phyloP scores from a whole-genome alignment of 1,139 yeast species.

The Hansenula sp. region DNA sequence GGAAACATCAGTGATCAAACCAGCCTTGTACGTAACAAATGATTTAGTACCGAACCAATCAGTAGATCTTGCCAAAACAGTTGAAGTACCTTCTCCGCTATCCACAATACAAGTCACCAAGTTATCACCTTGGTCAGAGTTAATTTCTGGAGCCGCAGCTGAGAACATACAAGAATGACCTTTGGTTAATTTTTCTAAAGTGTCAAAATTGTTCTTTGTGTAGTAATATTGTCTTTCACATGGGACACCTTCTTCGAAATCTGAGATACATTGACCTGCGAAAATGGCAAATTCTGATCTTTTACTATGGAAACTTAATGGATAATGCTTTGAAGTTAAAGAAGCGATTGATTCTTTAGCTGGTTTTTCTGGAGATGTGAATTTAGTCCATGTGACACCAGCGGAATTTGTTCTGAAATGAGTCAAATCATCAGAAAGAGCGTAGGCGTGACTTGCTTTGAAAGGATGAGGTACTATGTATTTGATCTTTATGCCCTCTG shows the following conservation, averaged over 20 bases:
- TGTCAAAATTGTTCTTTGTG: conserved; percentile 48
- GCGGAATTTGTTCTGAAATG: conserved; percentile 51
- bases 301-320: conserved; percentile 35
- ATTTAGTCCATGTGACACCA: conserved; percentile 53
- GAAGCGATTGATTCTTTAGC: conserved; percentile 21
- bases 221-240: conserved; percentile 40
- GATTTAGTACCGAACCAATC: conserved; percentile 46
- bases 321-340: conserved; percentile 13
- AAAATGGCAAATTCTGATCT: conserved; percentile 37
- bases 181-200: conserved; percentile 32
- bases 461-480: conserved; percentile 41
- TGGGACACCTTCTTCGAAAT: conserved; percentile 11
- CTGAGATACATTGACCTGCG: conserved; percentile 32
- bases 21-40: conserved; percentile 26
- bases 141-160: conserved; percentile 36
- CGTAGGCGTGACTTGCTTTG: conserved; percentile 45
- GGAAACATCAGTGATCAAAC: conserved; percentile 31
- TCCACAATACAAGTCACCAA: conserved; percentile 44
- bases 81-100: conserved; percentile 32
- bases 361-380: conserved; percentile 26
- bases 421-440: conserved; percentile 33
- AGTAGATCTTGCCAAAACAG: conserved; percentile 38
- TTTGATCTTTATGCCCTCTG: conserved; percentile 26
- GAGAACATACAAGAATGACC: conserved; percentile 48
- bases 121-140: conserved; percentile 26